A percentile compares a stretch with the other conserved stretches of the same genome.
Evolutionary conservation across 2,329 filamentous ascomycete genomes (phyloP).

Genomic region (Setomelanomma holmii): DNA sequence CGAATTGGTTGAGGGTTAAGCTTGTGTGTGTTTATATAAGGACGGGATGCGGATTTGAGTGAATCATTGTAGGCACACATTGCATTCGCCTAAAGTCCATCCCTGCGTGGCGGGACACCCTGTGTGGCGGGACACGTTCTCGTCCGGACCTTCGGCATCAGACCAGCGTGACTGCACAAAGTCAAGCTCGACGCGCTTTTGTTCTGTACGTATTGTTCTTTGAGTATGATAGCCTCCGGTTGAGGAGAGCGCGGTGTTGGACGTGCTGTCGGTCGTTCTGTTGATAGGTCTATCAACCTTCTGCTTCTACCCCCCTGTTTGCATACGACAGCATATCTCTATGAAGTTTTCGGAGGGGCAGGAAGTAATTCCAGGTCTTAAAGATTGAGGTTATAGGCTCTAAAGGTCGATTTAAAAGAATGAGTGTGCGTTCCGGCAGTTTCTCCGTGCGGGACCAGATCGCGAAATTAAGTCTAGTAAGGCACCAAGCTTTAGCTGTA

Average conservation of each 20-base stretch:
- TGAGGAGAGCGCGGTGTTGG: background rate
- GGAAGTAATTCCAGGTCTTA: conserved; percentile 1
- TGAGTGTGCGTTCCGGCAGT: conserved; percentile 2
- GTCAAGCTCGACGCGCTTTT: conserved; percentile 1
- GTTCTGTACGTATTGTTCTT: background rate
- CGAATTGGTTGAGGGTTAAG: too few species aligned
- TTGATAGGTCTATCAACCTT: conserved; percentile 1
- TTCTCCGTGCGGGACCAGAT: background rate
- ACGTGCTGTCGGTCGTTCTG: conserved; percentile 1
- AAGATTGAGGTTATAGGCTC: background rate
- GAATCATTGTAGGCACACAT: too few species aligned
- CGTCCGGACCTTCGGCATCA: too few species aligned
- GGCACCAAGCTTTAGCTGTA: background rate
- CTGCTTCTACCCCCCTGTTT: background rate
- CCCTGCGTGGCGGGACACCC: too few species aligned
- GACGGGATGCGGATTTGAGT: too few species aligned
- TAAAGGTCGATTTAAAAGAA: background rate
- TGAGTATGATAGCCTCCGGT: background rate
- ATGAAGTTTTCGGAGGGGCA: background rate
- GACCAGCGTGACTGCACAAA: background rate
- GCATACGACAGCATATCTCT: background rate
- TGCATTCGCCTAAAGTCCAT: too few species aligned
- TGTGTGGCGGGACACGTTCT: too few species aligned
- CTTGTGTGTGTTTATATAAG: too few species aligned
- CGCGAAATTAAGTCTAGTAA: background rate